Evolutionary conservation across 1,284 basidiomycete species (phyloP).

Genomic region (Neolentinus lepideus): DNA sequence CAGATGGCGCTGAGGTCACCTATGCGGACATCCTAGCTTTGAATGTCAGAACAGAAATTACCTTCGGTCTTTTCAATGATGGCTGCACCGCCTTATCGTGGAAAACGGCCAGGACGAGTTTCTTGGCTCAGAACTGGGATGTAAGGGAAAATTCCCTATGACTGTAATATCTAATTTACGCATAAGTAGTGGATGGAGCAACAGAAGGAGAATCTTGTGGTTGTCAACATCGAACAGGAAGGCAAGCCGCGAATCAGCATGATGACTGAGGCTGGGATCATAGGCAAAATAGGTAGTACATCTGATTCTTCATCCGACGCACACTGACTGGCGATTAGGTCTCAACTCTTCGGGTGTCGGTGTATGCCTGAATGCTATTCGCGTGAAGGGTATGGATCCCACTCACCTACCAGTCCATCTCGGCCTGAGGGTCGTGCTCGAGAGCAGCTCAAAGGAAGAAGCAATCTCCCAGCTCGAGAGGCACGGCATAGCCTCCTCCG

Average conservation of each 20-base stretch:
- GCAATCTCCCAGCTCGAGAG: background rate
- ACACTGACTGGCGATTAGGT: background rate
- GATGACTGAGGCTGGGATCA: constrained; percentile 2
- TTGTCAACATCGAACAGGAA: background rate
- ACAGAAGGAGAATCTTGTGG: constrained; percentile 1
- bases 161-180: background rate
- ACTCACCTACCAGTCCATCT: constrained; percentile 1
- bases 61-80: constrained; percentile 1
- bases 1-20: background rate
- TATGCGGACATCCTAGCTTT: background rate
- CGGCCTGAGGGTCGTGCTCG: background rate
- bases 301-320: background rate
- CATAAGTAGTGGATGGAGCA: constrained; percentile 1
- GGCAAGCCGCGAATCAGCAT: background rate
- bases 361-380: constrained; percentile 1
- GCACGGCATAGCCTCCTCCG: background rate
- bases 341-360: constrained; percentile 1
- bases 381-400: constrained; percentile 1
- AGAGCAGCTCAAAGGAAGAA: background rate
- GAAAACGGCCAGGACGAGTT: background rate
- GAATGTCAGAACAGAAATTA: background rate
- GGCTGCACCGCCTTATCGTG: constrained; percentile 1
- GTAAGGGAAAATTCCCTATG: background rate
- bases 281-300: background rate
- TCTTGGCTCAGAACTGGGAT: constrained; percentile 3